A percentile compares a stretch with the other conserved stretches of the same genome.
Conservation (phyloP, 305 asterid species). For the Coffea humblotiana region DNA sequence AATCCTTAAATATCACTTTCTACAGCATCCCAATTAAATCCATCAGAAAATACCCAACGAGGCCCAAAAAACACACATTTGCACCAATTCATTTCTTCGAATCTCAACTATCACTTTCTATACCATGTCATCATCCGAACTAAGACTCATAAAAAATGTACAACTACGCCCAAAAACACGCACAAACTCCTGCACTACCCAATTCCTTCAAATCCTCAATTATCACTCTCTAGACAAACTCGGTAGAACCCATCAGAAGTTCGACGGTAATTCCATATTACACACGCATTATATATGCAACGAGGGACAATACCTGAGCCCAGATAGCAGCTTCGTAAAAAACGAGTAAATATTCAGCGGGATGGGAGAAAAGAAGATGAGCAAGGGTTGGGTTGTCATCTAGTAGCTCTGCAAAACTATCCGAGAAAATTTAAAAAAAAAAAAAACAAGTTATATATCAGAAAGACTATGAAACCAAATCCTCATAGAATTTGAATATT, state of each 20-base stretch:
- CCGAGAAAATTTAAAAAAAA: neutral
- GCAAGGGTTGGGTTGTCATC: slow-evolving; percentile 77
- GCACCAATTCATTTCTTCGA: no score
- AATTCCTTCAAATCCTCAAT: slow-evolving; percentile 53
- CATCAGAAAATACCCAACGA: no score
- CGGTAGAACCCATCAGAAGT: neutral
- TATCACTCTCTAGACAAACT: slow-evolving; percentile 53
- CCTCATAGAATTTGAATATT: neutral
- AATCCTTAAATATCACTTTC: no score
- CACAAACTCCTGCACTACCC: slow-evolving; percentile 11
- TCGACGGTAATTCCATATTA: neutral
- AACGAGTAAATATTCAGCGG: slow-evolving; percentile 54
- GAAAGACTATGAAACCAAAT: neutral
- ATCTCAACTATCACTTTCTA: no score
- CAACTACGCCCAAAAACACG: no score
- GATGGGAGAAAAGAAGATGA: slow-evolving; percentile 68
- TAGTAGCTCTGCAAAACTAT: slow-evolving; percentile 77
- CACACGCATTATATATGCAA: neutral
- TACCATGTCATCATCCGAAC: no score
- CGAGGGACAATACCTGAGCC: slow-evolving; percentile 67
- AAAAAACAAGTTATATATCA: neutral
- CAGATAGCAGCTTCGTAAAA: slow-evolving; percentile 78
- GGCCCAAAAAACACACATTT: no score
- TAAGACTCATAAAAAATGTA: no score
- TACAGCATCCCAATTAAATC: no score